A percentile compares a stretch with the other conserved stretches of the same genome.
Conservation (phyloP, 2,329 filamentous ascomycete genomes). For the Grosmannia serpens region DNA sequence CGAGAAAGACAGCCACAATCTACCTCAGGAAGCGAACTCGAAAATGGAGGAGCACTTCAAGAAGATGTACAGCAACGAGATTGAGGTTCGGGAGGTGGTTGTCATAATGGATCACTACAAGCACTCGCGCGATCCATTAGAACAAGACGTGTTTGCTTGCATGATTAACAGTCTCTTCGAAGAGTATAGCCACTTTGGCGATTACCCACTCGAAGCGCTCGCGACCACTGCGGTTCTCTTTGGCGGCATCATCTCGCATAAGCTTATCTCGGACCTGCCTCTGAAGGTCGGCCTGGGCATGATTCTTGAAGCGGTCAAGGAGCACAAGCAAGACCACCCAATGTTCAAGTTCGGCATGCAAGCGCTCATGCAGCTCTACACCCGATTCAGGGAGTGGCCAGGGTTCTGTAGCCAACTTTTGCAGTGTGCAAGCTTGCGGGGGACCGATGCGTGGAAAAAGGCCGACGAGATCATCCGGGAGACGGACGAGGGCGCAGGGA, state of each 20-base stretch:
- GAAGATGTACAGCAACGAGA: slow-evolving; percentile 90
- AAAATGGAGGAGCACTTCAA: slow-evolving; percentile 98
- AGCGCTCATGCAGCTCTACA: slow-evolving; percentile 78
- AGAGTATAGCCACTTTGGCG: slow-evolving; percentile 89
- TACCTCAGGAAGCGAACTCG: slow-evolving; percentile 67
- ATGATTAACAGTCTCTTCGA: slow-evolving; percentile 98
- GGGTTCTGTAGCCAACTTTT: slow-evolving; percentile 80
- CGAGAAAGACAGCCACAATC: slow-evolving; percentile 66
- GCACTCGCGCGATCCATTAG: slow-evolving; percentile 66
- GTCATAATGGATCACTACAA: slow-evolving; percentile 80
- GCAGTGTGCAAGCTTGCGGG: slow-evolving; percentile 68
- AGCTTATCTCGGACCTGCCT: slow-evolving; percentile 78
- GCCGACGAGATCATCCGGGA: slow-evolving; percentile 70
- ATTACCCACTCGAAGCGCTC: slow-evolving; percentile 91
- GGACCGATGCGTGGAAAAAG: slow-evolving; percentile 73
- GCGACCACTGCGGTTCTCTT: slow-evolving; percentile 95
- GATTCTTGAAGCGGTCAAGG: slow-evolving; percentile 91
- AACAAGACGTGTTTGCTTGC: slow-evolving; percentile 93
- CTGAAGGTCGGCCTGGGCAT: slow-evolving; percentile 91
- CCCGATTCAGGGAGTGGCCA: slow-evolving; percentile 85
- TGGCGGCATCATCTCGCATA: slow-evolving; percentile 89
- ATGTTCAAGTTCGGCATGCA: slow-evolving; percentile 99
- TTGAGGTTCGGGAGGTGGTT: slow-evolving; percentile 77
- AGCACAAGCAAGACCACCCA: slow-evolving; percentile 68
- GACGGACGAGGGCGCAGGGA: slow-evolving; percentile 44